These are phyloP conservation scores for Thuja plicata DNA, from an alignment of 83 land plant species.

Conservation along the genomic window DNA sequence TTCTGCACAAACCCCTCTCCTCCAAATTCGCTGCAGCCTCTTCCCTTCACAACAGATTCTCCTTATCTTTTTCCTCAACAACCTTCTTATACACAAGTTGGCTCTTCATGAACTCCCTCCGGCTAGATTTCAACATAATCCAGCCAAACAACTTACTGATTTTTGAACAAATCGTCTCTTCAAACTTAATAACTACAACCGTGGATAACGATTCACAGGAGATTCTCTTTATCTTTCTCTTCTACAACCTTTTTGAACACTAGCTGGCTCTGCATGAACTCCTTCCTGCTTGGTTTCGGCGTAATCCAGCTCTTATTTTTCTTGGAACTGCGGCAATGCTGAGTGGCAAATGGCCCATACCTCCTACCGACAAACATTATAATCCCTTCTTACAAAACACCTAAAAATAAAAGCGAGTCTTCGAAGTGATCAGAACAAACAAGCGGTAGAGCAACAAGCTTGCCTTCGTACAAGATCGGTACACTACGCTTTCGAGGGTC, in stretches of 20 bases:
- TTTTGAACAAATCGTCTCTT: background rate
- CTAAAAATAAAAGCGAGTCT: background rate
- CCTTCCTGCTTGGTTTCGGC: conserved; percentile 57
- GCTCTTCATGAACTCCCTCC: conserved; percentile 58
- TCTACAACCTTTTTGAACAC: conserved; percentile 10
- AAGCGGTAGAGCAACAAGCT: background rate
- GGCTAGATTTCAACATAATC: conserved; percentile 46
- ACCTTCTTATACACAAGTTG: conserved; percentile 26
- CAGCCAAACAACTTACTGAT: background rate
- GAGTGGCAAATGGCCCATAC: conserved; percentile 34
- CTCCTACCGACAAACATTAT: background rate
- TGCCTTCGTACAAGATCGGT: background rate
- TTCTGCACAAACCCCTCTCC: conserved; percentile 8
- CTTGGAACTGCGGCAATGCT: conserved; percentile 35
- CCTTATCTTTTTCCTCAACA: background rate
- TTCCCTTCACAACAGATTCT: background rate
- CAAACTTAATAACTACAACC: background rate
- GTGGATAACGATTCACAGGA: background rate
- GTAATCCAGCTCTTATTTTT: conserved; percentile 43
- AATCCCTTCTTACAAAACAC: background rate
- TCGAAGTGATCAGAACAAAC: background rate
- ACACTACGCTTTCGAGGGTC: background rate
- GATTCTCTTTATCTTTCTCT: background rate
- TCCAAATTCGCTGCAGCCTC: background rate
- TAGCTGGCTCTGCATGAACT: conserved; percentile 58